phyloP scores from a whole-genome alignment of 192 early-diverging fungal species.

The Gaertneriomyces semiglobifer region DNA sequence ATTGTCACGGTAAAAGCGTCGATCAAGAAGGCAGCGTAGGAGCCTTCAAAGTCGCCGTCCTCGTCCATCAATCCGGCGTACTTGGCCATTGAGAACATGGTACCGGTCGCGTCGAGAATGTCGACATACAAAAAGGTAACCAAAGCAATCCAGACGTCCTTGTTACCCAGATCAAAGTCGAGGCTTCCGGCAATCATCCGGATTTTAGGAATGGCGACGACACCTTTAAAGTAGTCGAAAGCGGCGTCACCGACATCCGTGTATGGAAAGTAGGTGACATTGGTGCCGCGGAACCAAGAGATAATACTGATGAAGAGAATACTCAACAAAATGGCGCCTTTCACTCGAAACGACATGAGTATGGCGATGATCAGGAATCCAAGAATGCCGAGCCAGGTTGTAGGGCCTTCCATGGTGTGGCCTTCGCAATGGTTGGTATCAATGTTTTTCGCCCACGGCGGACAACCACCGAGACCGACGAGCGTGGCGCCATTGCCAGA shows the following conservation, averaged over 20 bases:
- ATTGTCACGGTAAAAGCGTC: constrained; percentile 66
- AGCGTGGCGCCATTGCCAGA: constrained; percentile 59
- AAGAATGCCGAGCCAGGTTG: constrained; percentile 56
- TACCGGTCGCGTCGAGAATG: constrained; percentile 82
- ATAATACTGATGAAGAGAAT: constrained; percentile 67
- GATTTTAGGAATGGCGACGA: constrained; percentile 30
- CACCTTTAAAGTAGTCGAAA: constrained; percentile 54
- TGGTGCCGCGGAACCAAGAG: constrained; percentile 67
- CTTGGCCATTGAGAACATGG: constrained; percentile 80
- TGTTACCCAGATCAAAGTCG: constrained; percentile 58
- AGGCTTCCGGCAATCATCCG: constrained; percentile 50
- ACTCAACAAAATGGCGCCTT: constrained; percentile 69
- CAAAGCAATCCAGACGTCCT: constrained; percentile 74
- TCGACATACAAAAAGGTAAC: constrained; percentile 85
- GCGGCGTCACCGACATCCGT: constrained; percentile 54
- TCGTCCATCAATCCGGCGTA: constrained; percentile 76
- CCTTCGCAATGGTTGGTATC: constrained; percentile 48
- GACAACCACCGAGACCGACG: constrained; percentile 70
- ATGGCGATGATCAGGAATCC: constrained; percentile 69
- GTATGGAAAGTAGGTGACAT: constrained; percentile 74
- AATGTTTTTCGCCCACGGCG: constrained; percentile 46
- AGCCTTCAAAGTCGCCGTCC: constrained; percentile 76
- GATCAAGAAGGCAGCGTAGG: constrained; percentile 67
- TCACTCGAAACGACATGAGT: constrained; percentile 60
- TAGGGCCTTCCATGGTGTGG: constrained; percentile 61